Conservation (phyloP, 805 yeast genomes). For the Candida broadrunensis region DNA sequence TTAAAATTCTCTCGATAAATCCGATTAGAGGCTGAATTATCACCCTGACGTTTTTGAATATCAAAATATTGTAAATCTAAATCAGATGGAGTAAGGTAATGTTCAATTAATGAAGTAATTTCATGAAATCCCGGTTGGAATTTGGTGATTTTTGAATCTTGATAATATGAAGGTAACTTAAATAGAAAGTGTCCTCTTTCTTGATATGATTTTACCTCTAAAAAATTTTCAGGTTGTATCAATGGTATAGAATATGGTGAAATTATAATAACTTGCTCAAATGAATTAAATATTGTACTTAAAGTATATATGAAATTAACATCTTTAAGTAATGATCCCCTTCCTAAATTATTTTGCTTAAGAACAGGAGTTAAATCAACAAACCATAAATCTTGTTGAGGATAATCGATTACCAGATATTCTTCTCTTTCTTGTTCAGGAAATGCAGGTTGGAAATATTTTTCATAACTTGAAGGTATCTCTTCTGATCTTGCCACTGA, state of each 20-base stretch:
- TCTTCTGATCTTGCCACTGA: conserved; percentile 11
- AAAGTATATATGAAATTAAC: conserved; percentile 10
- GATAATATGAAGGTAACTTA: conserved; percentile 21
- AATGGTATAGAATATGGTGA: conserved; percentile 26
- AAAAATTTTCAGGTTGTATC: conserved; percentile 13
- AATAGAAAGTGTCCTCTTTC: conserved; percentile 24
- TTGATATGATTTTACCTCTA: conserved; percentile 16
- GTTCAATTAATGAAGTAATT: conserved; percentile 19
- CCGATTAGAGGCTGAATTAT: conserved; percentile 8
- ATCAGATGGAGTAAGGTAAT: conserved; percentile 16
- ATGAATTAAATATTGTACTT: conserved; percentile 29
- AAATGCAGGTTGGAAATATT: too few species aligned
- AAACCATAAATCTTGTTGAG: conserved; percentile 25
- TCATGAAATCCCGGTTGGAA: conserved; percentile 29
- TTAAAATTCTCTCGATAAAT: conserved; percentile 20
- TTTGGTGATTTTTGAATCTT: conserved; percentile 11
- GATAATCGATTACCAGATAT: conserved; percentile 10
- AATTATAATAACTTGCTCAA: conserved; percentile 26
- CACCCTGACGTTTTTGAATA: conserved; percentile 8
- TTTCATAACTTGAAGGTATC: too few species aligned
- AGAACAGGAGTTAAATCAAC: conserved; percentile 20
- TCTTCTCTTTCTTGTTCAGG: too few species aligned
- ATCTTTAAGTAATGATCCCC: conserved; percentile 6
- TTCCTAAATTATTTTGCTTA: conserved; percentile 13
- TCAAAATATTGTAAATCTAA: conserved; percentile 18